Conservation (phyloP, 2,329 filamentous ascomycete species). For the Diaporthe batatas region DNA sequence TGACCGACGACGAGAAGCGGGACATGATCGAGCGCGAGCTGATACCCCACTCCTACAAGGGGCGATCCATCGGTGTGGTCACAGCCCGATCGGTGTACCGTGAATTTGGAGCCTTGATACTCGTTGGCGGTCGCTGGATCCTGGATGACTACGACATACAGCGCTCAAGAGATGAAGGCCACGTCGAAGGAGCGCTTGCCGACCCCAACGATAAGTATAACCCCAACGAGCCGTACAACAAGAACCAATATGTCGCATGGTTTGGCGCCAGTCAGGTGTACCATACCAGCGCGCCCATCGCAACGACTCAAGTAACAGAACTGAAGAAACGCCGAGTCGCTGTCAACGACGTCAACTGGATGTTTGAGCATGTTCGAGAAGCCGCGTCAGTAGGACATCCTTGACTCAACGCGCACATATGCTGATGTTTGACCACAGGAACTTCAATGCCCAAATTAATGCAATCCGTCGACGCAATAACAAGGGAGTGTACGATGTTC, state of each 20-base stretch:
- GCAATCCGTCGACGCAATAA: constrained; percentile 77
- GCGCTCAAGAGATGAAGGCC: constrained; percentile 80
- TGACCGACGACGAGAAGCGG: constrained; percentile 96
- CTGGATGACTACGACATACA: constrained; percentile 90
- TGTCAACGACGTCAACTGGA: constrained; percentile 96
- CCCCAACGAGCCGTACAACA: constrained; percentile 90
- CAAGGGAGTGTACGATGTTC: constrained; percentile 88
- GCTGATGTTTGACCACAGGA: constrained; percentile 62
- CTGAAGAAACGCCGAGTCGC: constrained; percentile 87
- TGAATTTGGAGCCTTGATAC: constrained; percentile 94
- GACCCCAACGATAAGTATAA: constrained; percentile 89
- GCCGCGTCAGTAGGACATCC: constrained; percentile 76
- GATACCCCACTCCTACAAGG: constrained; percentile 98
- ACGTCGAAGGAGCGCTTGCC: constrained; percentile 88
- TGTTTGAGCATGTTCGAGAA: constrained; percentile 91
- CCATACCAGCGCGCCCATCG: constrained; percentile 82
- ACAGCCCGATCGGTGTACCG: constrained; percentile 96
- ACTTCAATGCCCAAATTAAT: constrained; percentile 84
- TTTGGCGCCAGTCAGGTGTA: constrained; percentile 97
- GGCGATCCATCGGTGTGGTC: constrained; percentile 95
- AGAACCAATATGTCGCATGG: constrained; percentile 99
- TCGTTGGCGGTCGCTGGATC: constrained; percentile 89
- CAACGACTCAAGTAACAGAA: constrained; percentile 78
- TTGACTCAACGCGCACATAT: background rate
- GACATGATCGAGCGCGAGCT: constrained; percentile 96